Conservation (phyloP, 2,329 filamentous ascomycete genomes). For the Phyllachora maydis region DNA sequence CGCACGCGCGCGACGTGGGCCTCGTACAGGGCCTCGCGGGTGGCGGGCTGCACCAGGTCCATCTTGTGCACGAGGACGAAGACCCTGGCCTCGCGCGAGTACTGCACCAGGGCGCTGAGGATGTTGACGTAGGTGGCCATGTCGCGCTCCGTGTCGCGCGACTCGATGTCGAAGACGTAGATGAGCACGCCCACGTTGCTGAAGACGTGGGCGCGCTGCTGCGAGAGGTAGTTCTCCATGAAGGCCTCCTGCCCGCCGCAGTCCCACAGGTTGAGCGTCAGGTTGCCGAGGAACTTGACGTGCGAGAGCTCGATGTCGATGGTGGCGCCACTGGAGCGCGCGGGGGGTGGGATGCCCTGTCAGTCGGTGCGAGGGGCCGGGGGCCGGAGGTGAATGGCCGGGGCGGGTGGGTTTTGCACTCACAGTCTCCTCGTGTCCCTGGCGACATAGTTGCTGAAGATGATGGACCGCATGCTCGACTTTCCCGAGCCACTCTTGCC, state of each 20-base stretch:
- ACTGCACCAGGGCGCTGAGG: constrained; percentile 73
- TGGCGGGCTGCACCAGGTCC: constrained; percentile 71
- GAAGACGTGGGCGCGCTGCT: constrained; percentile 92
- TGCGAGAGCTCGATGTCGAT: constrained; percentile 98
- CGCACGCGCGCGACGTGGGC: constrained; percentile 62
- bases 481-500: constrained; percentile 95
- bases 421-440: constrained; percentile 76
- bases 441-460: constrained; percentile 97
- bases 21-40: constrained; percentile 65
- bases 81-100: constrained; percentile 59
- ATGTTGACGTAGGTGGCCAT: constrained; percentile 83
- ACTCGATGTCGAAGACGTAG: constrained; percentile 98
- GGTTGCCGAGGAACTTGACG: constrained; percentile 95
- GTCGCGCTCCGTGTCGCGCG: constrained; percentile 81
- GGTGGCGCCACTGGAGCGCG: constrained; percentile 48
- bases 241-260: constrained; percentile 98
- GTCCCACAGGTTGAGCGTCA: constrained; percentile 96
- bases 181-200: constrained; percentile 91
- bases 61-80: constrained; percentile 98
- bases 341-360: constrained; percentile 1
- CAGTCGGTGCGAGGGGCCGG: background rate
- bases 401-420: too few relatives aligned
- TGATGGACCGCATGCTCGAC: constrained; percentile 95
- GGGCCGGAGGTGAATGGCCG: background rate
- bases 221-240: constrained; percentile 93